Conservation (phyloP, 2,329 filamentous ascomycete genomes). For the Colletotrichum melonis region DNA sequence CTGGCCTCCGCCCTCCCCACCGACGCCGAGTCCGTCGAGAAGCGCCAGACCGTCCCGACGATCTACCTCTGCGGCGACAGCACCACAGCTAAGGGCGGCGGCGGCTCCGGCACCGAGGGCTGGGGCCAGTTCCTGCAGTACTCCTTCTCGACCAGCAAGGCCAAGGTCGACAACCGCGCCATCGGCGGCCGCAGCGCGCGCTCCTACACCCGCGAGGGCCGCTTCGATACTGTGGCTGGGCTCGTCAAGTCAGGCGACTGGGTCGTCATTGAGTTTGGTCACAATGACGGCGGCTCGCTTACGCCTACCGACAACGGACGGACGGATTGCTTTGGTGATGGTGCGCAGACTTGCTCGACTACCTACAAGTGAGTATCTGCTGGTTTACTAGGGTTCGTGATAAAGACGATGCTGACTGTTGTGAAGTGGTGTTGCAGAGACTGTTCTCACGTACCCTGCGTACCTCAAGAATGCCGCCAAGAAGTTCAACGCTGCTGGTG, state of each 20-base stretch:
- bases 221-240: slow-evolving; percentile 68
- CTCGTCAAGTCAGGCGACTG: slow-evolving; percentile 68
- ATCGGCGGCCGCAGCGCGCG: slow-evolving; percentile 74
- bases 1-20: slow-evolving; percentile 36
- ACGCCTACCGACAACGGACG: slow-evolving; percentile 68
- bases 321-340: slow-evolving; percentile 67
- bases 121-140: slow-evolving; percentile 72
- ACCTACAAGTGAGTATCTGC: slow-evolving; percentile 53
- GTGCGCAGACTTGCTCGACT: slow-evolving; percentile 63
- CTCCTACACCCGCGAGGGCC: slow-evolving; percentile 74
- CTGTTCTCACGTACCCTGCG: slow-evolving; percentile 69
- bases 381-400: background rate
- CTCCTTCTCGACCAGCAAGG: slow-evolving; percentile 50
- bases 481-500: slow-evolving; percentile 65
- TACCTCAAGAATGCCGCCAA: slow-evolving; percentile 70
- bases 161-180: slow-evolving; percentile 68
- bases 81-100: slow-evolving; percentile 66
- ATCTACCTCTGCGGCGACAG: slow-evolving; percentile 71
- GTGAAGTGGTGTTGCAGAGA: slow-evolving; percentile 57
- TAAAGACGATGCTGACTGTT: background rate
- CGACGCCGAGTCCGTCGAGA: slow-evolving; percentile 34
- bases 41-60: slow-evolving; percentile 43
- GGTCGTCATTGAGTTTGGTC: slow-evolving; percentile 78
- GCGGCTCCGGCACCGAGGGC: slow-evolving; percentile 60
- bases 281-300: slow-evolving; percentile 75